Evolutionary conservation across 192 early-diverging fungal genomes (phyloP), one percentile per base, ranked within the genome.

Genomic region (Coemansia sp.): DNA sequence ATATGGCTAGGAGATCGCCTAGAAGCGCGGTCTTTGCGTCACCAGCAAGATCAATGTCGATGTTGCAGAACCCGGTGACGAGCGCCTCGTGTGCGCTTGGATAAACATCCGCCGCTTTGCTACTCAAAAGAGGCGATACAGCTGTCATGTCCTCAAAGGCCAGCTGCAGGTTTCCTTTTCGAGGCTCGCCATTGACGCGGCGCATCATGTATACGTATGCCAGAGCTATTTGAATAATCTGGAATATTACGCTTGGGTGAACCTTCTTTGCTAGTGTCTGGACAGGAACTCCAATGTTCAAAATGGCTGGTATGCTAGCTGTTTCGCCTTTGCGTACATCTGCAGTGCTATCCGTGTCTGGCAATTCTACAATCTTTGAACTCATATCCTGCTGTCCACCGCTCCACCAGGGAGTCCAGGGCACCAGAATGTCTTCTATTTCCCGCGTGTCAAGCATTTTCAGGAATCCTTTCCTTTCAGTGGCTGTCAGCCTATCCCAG

Each of bases 191-290:
- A 25, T 73, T 64, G 9, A 73, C 53, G 42, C 70, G 76, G 3
- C 76, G 65, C 76, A 79, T 73, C 71, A 65, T 79, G 54, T 73
- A 79, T 0, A 67, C 68, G 14, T 79, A 79, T 1, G 76, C 70
- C n/a, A 73, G 61, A 19, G 62, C 65, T 58, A 69, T 25, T 54
- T 79, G 76, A 1, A 52, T 52, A 11, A 79, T 68, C 61, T 79
- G 76, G 27, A 72, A 64, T 19, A 79, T 36, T 10, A 79, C 76
- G 20, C 76, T 79, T 11, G 76, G 76, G 30, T 79, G 76, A 18
- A 79, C 76, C 24, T 63, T 75, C 11, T 61, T 42, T 1, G 73
- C 30, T 5, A 75, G 54, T 28, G 47, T 39, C 18, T 69, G 58
- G 19, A 79, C 67, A 1, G 76, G 67, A 13, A 65, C 61, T n/a